phyloP scores from a whole-genome alignment of 2,329 filamentous ascomycete species.

The Fusarium sp. region DNA sequence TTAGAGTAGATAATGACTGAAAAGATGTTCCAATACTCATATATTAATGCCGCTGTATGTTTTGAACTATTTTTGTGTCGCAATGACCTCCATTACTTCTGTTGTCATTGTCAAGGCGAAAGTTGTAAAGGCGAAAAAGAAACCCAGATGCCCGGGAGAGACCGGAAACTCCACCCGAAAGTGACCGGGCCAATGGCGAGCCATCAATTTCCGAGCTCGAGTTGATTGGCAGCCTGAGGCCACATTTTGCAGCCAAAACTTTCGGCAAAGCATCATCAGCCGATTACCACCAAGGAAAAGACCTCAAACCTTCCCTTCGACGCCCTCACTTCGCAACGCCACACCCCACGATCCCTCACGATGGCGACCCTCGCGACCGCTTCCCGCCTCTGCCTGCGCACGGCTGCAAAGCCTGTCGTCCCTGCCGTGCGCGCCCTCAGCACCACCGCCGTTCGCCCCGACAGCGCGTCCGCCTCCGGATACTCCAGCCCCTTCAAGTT shows the following conservation, averaged over 20 bases:
- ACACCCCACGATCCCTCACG: conserved; percentile 50
- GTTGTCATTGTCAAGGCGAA: conserved; percentile 23
- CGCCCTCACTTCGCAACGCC: conserved; percentile 47
- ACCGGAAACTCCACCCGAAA: conserved; percentile 49
- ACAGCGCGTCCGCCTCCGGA: conserved; percentile 63
- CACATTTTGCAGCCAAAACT: conserved; percentile 57
- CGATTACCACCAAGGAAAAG: conserved; percentile 59
- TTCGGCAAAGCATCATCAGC: conserved; percentile 60
- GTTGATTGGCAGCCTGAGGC: conserved; percentile 61
- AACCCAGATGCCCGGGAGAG: conserved; percentile 50
- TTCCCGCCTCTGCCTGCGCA: conserved; percentile 79
- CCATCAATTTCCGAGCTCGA: conserved; percentile 62
- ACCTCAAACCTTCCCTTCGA: conserved; percentile 61
- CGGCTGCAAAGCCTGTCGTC: conserved; percentile 60
- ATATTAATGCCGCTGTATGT: background rate
- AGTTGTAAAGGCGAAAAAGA: conserved; percentile 25
- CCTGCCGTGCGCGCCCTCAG: conserved; percentile 68
- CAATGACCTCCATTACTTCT: conserved; percentile 6
- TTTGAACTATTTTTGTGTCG: background rate
- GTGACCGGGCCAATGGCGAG: conserved; percentile 60
- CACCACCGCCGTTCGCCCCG: conserved; percentile 66
- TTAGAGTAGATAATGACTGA: background rate
- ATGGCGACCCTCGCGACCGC: conserved; percentile 80
- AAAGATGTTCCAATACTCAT: background rate
- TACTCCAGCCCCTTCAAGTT: conserved; percentile 79